These are phyloP conservation scores for Podila epigama DNA, from an alignment of 192 early-diverging fungal species.

Conservation along the genomic window DNA sequence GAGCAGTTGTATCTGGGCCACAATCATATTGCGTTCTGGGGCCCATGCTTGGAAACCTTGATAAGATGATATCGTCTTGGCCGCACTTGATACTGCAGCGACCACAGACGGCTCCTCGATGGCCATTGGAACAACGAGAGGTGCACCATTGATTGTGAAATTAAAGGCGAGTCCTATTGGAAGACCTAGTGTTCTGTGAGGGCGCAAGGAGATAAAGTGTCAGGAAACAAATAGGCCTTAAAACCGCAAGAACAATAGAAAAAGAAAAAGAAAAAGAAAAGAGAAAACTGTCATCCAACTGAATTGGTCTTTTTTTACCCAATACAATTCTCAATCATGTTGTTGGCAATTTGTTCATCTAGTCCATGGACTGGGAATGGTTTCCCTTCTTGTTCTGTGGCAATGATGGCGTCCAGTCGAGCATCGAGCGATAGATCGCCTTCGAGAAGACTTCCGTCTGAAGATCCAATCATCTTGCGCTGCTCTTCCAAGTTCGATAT, in stretches of 20 bases:
- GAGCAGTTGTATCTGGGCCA: conserved; percentile 69
- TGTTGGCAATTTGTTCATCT: conserved; percentile 72
- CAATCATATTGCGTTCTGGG: conserved; percentile 71
- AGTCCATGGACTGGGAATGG: conserved; percentile 68
- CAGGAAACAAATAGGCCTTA: conserved; percentile 9
- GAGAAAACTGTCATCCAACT: no score
- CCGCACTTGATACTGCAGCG: conserved; percentile 80
- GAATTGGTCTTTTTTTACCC: no score
- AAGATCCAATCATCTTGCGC: conserved; percentile 42
- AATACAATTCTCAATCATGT: conserved; percentile 83
- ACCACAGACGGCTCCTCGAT: conserved; percentile 82
- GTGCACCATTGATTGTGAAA: conserved; percentile 69
- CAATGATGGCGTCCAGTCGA: conserved; percentile 38
- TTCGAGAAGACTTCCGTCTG: conserved; percentile 19
- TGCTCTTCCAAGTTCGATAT: conserved; percentile 28
- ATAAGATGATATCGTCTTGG: conserved; percentile 68
- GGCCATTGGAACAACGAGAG: conserved; percentile 75
- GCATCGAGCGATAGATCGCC: conserved; percentile 46
- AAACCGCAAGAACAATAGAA: conserved; percentile 14
- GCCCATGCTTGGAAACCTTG: conserved; percentile 66
- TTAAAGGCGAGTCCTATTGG: conserved; percentile 79
- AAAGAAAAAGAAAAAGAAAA: not conserved
- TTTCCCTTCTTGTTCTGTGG: conserved; percentile 20
- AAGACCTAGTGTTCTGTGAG: conserved; percentile 65
- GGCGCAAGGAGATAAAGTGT: not conserved